Evolutionary conservation across 2,329 filamentous ascomycete species (phyloP).

Genomic region (Aspergillus arachidicola): DNA sequence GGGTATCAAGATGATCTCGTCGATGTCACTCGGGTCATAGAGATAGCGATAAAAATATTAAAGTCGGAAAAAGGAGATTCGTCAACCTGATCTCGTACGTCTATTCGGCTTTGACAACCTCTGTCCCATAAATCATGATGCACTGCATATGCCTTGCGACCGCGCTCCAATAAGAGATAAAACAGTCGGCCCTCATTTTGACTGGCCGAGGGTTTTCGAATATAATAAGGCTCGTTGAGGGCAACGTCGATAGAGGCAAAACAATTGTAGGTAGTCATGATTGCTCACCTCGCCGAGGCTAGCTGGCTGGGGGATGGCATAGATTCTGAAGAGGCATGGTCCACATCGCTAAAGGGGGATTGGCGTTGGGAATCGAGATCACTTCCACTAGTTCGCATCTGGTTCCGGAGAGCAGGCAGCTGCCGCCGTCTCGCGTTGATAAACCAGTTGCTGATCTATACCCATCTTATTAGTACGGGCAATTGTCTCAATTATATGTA

Average conservation of each 20-base stretch:
- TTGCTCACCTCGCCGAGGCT: constrained; percentile 1
- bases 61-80: constrained; percentile 10
- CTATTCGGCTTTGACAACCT: constrained; percentile 10
- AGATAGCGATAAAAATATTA: constrained; percentile 12
- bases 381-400: constrained; percentile 39
- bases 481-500: neutral
- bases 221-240: neutral
- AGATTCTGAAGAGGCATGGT: constrained; percentile 30
- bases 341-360: constrained; percentile 40
- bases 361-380: constrained; percentile 35
- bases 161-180: neutral
- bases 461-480: neutral
- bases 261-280: neutral
- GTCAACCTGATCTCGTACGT: constrained; percentile 17
- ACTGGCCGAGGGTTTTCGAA: neutral
- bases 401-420: constrained; percentile 49
- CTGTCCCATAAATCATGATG: constrained; percentile 20
- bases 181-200: neutral
- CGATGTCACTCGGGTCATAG: constrained; percentile 22
- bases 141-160: constrained; percentile 15
- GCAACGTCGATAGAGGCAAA: neutral
- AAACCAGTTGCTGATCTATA: constrained; percentile 57
- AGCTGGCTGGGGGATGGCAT: constrained; percentile 32
- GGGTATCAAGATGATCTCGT: constrained; percentile 32
- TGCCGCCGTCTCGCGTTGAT: constrained; percentile 55